These are phyloP conservation scores for Linnemannia schmuckeri DNA, from an alignment of 192 early-diverging fungal genomes.

Conservation along the genomic window DNA sequence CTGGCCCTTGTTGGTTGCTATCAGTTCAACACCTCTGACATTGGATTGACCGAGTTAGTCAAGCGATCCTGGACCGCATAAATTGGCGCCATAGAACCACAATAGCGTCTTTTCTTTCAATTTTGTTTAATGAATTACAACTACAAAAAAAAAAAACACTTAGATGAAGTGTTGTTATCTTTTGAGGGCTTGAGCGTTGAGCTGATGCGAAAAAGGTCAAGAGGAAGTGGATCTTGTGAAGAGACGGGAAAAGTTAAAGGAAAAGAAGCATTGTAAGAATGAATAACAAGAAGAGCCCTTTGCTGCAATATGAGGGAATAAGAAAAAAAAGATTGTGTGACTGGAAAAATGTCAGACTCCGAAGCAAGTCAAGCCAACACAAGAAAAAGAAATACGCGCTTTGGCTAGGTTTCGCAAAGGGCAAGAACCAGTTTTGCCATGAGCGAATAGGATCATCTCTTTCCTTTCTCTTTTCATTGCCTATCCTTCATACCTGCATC, in stretches of 20 bases:
- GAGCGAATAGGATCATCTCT: not conserved
- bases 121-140: not conserved
- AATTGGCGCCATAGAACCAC: not conserved
- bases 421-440: slow-evolving; percentile 5
- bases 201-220: not conserved
- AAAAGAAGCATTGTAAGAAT: not conserved
- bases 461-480: not conserved
- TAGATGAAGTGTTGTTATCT: not conserved
- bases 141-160: not conserved
- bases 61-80: slow-evolving; percentile 87
- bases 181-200: not conserved
- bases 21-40: slow-evolving; percentile 94
- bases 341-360: not conserved
- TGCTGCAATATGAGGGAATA: not conserved
- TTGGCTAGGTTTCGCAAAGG: not conserved
- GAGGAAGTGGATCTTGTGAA: too few relatives aligned
- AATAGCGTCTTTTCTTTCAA: not conserved
- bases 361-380: not conserved
- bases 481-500: not conserved
- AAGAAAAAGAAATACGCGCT: not conserved
- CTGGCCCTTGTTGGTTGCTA: slow-evolving; percentile 86
- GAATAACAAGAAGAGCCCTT: not conserved
- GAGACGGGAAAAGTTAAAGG: not conserved
- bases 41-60: slow-evolving; percentile 92
- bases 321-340: not conserved